Base-by-base conservation (phyloP, 768 basidiomycete species). In the Tricholomella constricta region DNA sequence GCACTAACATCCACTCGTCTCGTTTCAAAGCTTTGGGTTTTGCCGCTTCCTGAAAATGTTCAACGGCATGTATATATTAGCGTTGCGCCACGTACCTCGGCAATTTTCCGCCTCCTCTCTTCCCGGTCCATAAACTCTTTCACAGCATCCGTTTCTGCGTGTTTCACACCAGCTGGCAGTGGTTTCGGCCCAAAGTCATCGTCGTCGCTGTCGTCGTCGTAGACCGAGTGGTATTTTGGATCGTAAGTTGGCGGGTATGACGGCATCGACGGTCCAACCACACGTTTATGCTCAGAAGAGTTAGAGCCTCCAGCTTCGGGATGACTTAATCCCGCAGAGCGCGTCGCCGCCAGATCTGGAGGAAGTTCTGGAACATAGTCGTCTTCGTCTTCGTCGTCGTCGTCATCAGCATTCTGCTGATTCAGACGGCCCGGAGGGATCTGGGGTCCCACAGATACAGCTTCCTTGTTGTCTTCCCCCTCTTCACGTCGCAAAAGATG, bases 1-100 rank as follows among this genome's bases (percentile, higher is more conserved):
- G 96, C 1, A 89, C 88, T 40, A 98, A 79, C 97, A 99, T 99
- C 97, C 97, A 99, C 68, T 95, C 94, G 17, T 98, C 92, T 37
- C 97, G 84, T 68, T 92, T 75, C 34, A 84, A 73, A 34, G 81
- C 79, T 68, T 93, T 94, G 10, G 90, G 90, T 61, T 88, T 86
- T 10, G 77, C 72, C 1, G 86, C 88, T 75, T 90, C 93, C 83
- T 89, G 61, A 41, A 45, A 17, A 22, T 57, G 46, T 34, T 52
- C 22, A 27, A 15, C 15, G 22, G 17, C 31, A 49, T 45, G 19
- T 23, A 17, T 37, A 6, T 19, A n/a, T 26, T 19, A 11, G 32
- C 29, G 17, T 20, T 37, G 32, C 50, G 7, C 20, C 23, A 66
- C 75, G 22, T 43, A 80, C 83, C 76, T 93, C 89, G 27, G 85